A percentile compares a stretch with the other conserved stretches of the same genome.
Evolutionary conservation across 169 alveolate genomes (phyloP).

Genomic region (Cryptosporidium muris): DNA sequence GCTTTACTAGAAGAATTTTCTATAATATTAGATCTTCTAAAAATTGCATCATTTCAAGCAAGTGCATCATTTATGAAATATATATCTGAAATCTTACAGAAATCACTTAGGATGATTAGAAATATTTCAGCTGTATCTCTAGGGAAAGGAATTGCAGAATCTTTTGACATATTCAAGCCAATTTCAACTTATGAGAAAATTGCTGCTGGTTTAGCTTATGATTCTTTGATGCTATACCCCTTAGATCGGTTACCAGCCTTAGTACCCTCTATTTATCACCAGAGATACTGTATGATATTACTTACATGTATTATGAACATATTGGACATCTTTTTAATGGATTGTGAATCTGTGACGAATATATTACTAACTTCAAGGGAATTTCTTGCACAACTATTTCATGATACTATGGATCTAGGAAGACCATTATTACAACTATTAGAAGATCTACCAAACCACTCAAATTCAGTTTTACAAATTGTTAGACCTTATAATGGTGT

Average conservation of each 20-base stretch:
- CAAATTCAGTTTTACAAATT: slow-evolving; percentile 34
- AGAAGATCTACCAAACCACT: slow-evolving; percentile 65
- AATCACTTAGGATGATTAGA: slow-evolving; percentile 44
- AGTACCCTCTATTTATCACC: slow-evolving; percentile 61
- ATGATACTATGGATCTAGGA: slow-evolving; percentile 65
- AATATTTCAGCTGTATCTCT: slow-evolving; percentile 58
- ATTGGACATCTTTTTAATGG: slow-evolving; percentile 33
- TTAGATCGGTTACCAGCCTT: slow-evolving; percentile 56
- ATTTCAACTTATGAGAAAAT: slow-evolving; percentile 32
- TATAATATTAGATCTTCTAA: slow-evolving; percentile 30
- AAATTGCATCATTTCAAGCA: slow-evolving; percentile 3
- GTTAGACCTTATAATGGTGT: slow-evolving; percentile 19
- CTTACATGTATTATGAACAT: slow-evolving; percentile 50
- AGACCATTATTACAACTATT: slow-evolving; percentile 68
- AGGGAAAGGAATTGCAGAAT: slow-evolving; percentile 64
- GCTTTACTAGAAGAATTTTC: slow-evolving; percentile 60
- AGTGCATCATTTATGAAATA: not conserved
- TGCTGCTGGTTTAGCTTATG: slow-evolving; percentile 39
- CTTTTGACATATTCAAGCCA: slow-evolving; percentile 57
- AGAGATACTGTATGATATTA: slow-evolving; percentile 29
- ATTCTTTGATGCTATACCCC: slow-evolving; percentile 20
- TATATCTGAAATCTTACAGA: slow-evolving; percentile 30
- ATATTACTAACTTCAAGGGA: slow-evolving; percentile 28
- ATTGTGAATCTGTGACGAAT: slow-evolving; percentile 2
- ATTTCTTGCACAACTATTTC: slow-evolving; percentile 49